Conservation (phyloP, 2,329 filamentous ascomycete genomes). For the Sclerotinia subarctica region DNA sequence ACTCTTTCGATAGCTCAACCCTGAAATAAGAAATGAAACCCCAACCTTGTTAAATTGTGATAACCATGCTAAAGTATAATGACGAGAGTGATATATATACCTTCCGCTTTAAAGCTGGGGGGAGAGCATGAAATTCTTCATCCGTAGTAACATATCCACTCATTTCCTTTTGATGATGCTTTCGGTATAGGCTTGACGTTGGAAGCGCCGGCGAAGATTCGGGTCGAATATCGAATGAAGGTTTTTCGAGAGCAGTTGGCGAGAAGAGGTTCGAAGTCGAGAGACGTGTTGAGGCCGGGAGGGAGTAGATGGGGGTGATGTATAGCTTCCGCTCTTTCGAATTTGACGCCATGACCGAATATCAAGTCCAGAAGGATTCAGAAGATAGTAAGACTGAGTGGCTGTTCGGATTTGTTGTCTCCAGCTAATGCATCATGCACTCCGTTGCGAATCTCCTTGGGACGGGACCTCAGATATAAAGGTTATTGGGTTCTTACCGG, state of each 20-base stretch:
- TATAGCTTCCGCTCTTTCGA: slow-evolving; percentile 6
- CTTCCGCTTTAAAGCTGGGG: slow-evolving; percentile 50
- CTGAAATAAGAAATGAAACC: slow-evolving; percentile 1
- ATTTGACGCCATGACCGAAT: slow-evolving; percentile 17
- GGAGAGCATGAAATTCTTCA: slow-evolving; percentile 51
- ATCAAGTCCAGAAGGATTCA: slow-evolving; percentile 14
- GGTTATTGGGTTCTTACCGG: slow-evolving; percentile 15
- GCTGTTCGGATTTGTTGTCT: slow-evolving; percentile 20
- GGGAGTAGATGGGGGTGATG: slow-evolving; percentile 25
- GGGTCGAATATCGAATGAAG: slow-evolving; percentile 32
- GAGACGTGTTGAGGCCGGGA: slow-evolving; percentile 25
- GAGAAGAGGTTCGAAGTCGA: slow-evolving; percentile 26
- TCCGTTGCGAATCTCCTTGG: slow-evolving; percentile 13
- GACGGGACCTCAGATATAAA: slow-evolving; percentile 19
- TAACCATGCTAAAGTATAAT: slow-evolving; percentile 7
- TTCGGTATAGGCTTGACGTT: slow-evolving; percentile 31
- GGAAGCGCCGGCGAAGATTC: slow-evolving; percentile 26
- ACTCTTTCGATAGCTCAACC: slow-evolving; percentile 11
- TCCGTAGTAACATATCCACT: slow-evolving; percentile 37
- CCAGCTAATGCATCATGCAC: slow-evolving; percentile 22
- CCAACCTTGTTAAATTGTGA: slow-evolving; percentile 11
- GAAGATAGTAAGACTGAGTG: slow-evolving; percentile 10
- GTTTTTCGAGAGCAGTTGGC: slow-evolving; percentile 32
- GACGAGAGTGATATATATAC: slow-evolving; percentile 40
- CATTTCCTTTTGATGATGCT: slow-evolving; percentile 37